Evolutionary conservation across 768 basidiomycete genomes (phyloP), one percentile per base, ranked within the genome.

Genomic region (Pleurotus platypus): DNA sequence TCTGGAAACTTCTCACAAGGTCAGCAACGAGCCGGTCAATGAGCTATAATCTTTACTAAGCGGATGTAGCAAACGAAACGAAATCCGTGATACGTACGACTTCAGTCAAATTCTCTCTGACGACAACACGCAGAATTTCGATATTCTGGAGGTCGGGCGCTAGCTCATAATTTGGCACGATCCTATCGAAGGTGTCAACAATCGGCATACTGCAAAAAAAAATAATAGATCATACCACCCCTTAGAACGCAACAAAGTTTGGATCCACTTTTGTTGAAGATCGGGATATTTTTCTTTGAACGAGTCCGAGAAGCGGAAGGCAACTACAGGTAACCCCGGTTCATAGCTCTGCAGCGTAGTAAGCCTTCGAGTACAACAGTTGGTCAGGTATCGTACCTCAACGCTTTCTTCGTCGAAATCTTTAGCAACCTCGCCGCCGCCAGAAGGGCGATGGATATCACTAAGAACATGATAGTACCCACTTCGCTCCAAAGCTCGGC

Each of bases 1-100:
- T 30, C 11, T 3, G 12, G 46, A 47, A 54, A 46, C 5, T 22
- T 72, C 85, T 69, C 63, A 89, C 86, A 46, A 93, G 73, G 58
- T 94, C 91, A 2, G 70, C 70, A 18, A 93, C 70, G 20, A 94
- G 78, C 55, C 83, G 78, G 60, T 87, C 85, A 45, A 86, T 61
- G 51, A 88, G 75, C 80, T 86, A 73, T 56, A 79, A 57, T 73
- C 67, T 75, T 82, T 15, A 16, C 81, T 0, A 81, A 62, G 18
- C 83, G 79, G 18, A 85, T 79, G 0, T 81, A 81, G 6, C 81
- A 61, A 67, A 70, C 75, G 51, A 56, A 15, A 60, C 40, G 63
- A 49, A 24, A 58, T 20, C 11, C 22, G 13, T 9, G 30, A 20
- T 51, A 24, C 69, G 56, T 46, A 80, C 78, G 60, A 73, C 70